Conservation (phyloP, 306 rosid genomes). For the Vigna hirtella region DNA sequence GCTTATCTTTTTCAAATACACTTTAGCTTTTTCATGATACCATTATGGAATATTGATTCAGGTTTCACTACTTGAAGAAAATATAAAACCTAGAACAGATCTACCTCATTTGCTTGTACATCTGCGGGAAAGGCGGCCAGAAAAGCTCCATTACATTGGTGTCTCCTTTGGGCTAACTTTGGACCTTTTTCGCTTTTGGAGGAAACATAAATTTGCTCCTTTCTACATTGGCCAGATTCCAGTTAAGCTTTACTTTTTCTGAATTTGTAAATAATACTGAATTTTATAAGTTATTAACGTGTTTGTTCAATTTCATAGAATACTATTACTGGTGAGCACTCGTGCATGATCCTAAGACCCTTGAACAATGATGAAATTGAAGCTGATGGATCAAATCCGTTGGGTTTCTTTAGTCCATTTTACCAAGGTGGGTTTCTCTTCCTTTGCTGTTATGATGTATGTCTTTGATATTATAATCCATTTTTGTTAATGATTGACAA, state of each 20-base stretch:
- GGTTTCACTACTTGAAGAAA: slow-evolving; percentile 93
- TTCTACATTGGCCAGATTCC: slow-evolving; percentile 93
- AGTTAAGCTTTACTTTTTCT: slow-evolving; percentile 69
- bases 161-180: slow-evolving; percentile 97
- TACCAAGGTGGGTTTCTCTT: slow-evolving; percentile 66
- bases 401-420: slow-evolving; percentile 79
- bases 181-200: slow-evolving; percentile 94
- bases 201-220: slow-evolving; percentile 87
- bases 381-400: slow-evolving; percentile 62
- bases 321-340: slow-evolving; percentile 89
- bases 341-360: slow-evolving; percentile 90
- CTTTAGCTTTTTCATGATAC: slow-evolving; percentile 42
- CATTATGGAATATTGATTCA: slow-evolving; percentile 45
- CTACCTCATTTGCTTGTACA: slow-evolving; percentile 92
- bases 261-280: slow-evolving; percentile 17
- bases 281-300: slow-evolving; percentile 30
- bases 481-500: slow-evolving; percentile 38
- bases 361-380: slow-evolving; percentile 90
- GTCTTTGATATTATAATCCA: slow-evolving; percentile 17
- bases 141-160: slow-evolving; percentile 92
- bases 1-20: slow-evolving; percentile 15
- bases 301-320: slow-evolving; percentile 56
- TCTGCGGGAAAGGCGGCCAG: slow-evolving; percentile 88
- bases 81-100: slow-evolving; percentile 76
- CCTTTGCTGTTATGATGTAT: slow-evolving; percentile 31